phyloP scores from a whole-genome alignment of 2,329 filamentous ascomycete species.

The Alternaria alternata region DNA sequence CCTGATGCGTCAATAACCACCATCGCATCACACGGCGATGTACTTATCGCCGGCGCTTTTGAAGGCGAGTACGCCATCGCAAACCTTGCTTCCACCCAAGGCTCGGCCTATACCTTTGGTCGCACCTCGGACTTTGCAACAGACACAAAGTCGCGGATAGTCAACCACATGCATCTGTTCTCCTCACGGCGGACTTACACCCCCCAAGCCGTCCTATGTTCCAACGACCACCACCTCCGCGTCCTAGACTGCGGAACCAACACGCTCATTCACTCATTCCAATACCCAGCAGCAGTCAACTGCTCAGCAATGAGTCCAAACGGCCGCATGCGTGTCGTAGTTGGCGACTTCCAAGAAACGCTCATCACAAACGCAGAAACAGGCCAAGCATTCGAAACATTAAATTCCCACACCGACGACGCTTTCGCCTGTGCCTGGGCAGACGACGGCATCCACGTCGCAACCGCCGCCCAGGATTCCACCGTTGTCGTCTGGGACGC shows the following conservation, averaged over 20 bases:
- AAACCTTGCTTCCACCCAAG: constrained; percentile 49
- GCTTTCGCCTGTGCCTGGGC: constrained; percentile 84
- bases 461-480: constrained; percentile 80
- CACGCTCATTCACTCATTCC: constrained; percentile 63
- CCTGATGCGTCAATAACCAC: constrained; percentile 59
- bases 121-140: constrained; percentile 59
- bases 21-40: constrained; percentile 58
- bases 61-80: constrained; percentile 65
- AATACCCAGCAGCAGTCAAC: constrained; percentile 72
- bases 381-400: constrained; percentile 63
- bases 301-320: constrained; percentile 77
- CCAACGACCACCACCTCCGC: constrained; percentile 65
- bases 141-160: constrained; percentile 61
- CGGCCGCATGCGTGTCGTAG: constrained; percentile 73
- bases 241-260: constrained; percentile 65
- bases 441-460: constrained; percentile 76
- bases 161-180: constrained; percentile 66
- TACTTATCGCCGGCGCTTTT: constrained; percentile 65
- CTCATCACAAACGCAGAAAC: constrained; percentile 75
- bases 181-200: constrained; percentile 57
- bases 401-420: constrained; percentile 72
- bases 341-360: constrained; percentile 72
- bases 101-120: constrained; percentile 52
- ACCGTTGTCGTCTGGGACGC: constrained; percentile 79
- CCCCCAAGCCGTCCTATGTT: constrained; percentile 63